Percentiles rank a stretch among this genome's conserved stretches.
These are phyloP conservation scores for Senecio squalidus DNA, from an alignment of 140 eudicot species.

Conservation along the genomic window DNA sequence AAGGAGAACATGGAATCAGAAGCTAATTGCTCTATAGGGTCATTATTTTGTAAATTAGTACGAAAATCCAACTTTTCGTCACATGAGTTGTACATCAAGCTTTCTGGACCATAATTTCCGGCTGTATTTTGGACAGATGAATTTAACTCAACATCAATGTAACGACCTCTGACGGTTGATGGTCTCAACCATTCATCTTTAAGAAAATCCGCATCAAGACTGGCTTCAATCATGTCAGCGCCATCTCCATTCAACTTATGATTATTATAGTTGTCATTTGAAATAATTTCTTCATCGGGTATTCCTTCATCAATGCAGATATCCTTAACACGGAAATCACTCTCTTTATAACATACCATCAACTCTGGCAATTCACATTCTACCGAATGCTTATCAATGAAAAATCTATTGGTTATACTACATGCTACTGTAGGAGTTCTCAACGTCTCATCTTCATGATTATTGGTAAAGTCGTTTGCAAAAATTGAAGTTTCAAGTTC, in stretches of 20 bases:
- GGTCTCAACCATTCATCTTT: slow-evolving; percentile 29
- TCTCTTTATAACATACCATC: slow-evolving; percentile 59
- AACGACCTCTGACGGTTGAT: slow-evolving; percentile 17
- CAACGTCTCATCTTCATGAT: slow-evolving; percentile 10
- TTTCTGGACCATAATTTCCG: background rate
- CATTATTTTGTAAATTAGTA: slow-evolving; percentile 7
- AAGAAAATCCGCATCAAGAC: slow-evolving; percentile 21
- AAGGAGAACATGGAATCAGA: slow-evolving; percentile 3
- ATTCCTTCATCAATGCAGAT: slow-evolving; percentile 49
- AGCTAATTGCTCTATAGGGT: background rate
- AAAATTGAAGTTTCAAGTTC: slow-evolving; percentile 25
- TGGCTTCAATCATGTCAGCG: slow-evolving; percentile 16
- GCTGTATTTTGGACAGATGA: background rate
- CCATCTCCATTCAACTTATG: slow-evolving; percentile 8
- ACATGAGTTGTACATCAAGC: slow-evolving; percentile 9
- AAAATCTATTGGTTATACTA: slow-evolving; percentile 18
- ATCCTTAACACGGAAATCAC: slow-evolving; percentile 41
- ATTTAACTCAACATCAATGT: background rate
- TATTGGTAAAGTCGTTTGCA: slow-evolving; percentile 8
- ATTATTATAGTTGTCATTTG: slow-evolving; percentile 9
- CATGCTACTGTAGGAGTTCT: slow-evolving; percentile 14
- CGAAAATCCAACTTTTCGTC: slow-evolving; percentile 15
- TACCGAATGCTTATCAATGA: slow-evolving; percentile 36
- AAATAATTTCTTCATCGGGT: slow-evolving; percentile 25
- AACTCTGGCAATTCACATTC: slow-evolving; percentile 57